A percentile compares a stretch with the other conserved stretches of the same genome.
These are phyloP conservation scores for Talaromyces adpressus DNA, from an alignment of 495 filamentous ascomycete genomes.

Conservation along the genomic window DNA sequence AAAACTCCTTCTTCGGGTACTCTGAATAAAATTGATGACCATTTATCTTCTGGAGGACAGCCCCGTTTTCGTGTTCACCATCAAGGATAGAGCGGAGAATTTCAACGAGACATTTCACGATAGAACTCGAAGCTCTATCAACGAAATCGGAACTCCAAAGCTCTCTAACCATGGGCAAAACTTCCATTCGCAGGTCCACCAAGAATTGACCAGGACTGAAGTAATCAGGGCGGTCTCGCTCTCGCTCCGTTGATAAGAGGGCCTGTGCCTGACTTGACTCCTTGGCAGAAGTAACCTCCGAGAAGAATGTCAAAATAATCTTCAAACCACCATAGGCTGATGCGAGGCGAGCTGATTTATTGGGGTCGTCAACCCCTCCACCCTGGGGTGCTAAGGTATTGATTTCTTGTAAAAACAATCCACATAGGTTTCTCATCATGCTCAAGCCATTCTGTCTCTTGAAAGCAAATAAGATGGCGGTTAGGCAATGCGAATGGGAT, in stretches of 20 bases:
- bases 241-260: conserved; percentile 46
- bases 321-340: conserved; percentile 64
- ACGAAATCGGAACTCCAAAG: conserved; percentile 71
- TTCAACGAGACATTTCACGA: conserved; percentile 74
- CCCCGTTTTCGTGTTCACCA: conserved; percentile 65
- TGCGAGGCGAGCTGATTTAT: conserved; percentile 41
- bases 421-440: conserved; percentile 63
- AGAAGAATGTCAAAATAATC: conserved; percentile 79
- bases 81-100: conserved; percentile 75
- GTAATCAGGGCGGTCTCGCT: conserved; percentile 55
- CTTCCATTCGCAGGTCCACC: conserved; percentile 76
- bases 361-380: conserved; percentile 27
- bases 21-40: conserved; percentile 35
- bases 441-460: conserved; percentile 72
- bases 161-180: conserved; percentile 68
- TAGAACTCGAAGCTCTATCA: conserved; percentile 66
- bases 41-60: conserved; percentile 49
- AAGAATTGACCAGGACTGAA: conserved; percentile 72
- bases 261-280: conserved; percentile 64
- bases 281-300: conserved; percentile 67
- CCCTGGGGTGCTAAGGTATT: conserved; percentile 39
- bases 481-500: conserved; percentile 58
- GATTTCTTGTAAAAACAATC: conserved; percentile 65
- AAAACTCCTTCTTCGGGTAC: conserved; percentile 31
- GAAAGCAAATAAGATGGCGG: conserved; percentile 77